phyloP scores from a whole-genome alignment of 2,329 filamentous ascomycete genomes.

The Cladosporium phlei region DNA sequence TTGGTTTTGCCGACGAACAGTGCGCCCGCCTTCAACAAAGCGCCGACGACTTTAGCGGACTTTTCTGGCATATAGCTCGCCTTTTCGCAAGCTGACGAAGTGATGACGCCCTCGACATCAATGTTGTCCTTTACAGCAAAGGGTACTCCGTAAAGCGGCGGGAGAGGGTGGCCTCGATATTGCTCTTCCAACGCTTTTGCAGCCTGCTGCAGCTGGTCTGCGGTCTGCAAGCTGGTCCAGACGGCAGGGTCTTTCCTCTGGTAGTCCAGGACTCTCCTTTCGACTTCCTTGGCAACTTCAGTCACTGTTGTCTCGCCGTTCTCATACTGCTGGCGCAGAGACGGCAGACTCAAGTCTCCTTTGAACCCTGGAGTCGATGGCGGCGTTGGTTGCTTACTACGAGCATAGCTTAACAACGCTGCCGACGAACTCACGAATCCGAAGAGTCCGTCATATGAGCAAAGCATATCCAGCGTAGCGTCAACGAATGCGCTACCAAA shows the following conservation, averaged over 20 bases:
- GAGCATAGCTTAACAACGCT: slow-evolving; percentile 35
- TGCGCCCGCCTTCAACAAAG: slow-evolving; percentile 48
- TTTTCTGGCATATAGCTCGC: slow-evolving; percentile 44
- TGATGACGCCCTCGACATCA: slow-evolving; percentile 47
- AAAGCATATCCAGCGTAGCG: slow-evolving; percentile 47
- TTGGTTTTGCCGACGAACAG: slow-evolving; percentile 59
- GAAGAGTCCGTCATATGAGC: slow-evolving; percentile 49
- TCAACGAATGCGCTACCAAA: slow-evolving; percentile 46
- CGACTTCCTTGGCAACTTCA: slow-evolving; percentile 41
- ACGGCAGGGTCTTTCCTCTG: slow-evolving; percentile 44
- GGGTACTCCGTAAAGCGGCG: slow-evolving; percentile 52
- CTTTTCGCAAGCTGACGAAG: slow-evolving; percentile 50
- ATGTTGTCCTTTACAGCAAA: slow-evolving; percentile 56
- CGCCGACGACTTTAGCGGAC: slow-evolving; percentile 50
- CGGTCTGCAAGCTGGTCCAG: slow-evolving; percentile 46
- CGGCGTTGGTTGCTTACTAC: slow-evolving; percentile 29
- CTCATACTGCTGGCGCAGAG: slow-evolving; percentile 43
- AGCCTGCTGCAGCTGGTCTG: slow-evolving; percentile 37
- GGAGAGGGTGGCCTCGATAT: slow-evolving; percentile 39
- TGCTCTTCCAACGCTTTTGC: slow-evolving; percentile 39
- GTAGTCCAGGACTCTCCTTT: slow-evolving; percentile 47
- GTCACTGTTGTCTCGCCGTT: slow-evolving; percentile 41
- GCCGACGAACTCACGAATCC: slow-evolving; percentile 38
- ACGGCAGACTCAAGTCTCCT: slow-evolving; percentile 41
- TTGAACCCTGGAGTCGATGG: slow-evolving; percentile 38